Percentiles rank a stretch among this genome's conserved stretches.
These are phyloP conservation scores for Podila clonocystis DNA, from an alignment of 192 early-diverging fungal species.

Conservation along the genomic window DNA sequence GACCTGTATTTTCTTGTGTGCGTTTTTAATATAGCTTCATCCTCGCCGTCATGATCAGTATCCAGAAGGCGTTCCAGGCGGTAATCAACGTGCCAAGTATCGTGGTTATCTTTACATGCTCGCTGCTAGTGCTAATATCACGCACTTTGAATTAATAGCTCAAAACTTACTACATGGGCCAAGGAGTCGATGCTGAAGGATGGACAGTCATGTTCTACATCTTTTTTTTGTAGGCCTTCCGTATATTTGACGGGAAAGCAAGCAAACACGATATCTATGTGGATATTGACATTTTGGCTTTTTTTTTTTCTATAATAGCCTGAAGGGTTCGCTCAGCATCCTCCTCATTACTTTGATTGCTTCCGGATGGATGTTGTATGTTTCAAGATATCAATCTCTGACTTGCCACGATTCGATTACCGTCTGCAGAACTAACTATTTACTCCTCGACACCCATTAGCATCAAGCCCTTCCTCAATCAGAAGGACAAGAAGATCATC, in stretches of 20 bases:
- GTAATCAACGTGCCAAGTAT: constrained; percentile 37
- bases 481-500: constrained; percentile 64
- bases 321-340: constrained; percentile 62
- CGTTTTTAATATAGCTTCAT: constrained; percentile 37
- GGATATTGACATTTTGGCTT: background rate
- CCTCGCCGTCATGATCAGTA: constrained; percentile 54
- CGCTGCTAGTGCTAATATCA: background rate
- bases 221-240: constrained; percentile 57
- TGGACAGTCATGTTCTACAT: constrained; percentile 67
- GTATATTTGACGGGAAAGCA: background rate
- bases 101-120: too few species aligned
- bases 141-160: constrained; percentile 20
- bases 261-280: background rate
- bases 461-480: constrained; percentile 64
- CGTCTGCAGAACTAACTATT: background rate
- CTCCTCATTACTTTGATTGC: constrained; percentile 63
- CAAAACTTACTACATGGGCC: constrained; percentile 60
- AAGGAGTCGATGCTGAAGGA: constrained; percentile 58
- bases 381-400: background rate
- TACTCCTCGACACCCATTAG: background rate
- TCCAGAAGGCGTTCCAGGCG: constrained; percentile 62
- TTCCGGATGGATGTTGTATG: constrained; percentile 67
- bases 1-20: too few species aligned
- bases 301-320: constrained; percentile 20
- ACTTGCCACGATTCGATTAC: background rate